These are phyloP conservation scores for Pelargonium cotyledonis DNA, from an alignment of 441 rosid species.

Conservation along the genomic window DNA sequence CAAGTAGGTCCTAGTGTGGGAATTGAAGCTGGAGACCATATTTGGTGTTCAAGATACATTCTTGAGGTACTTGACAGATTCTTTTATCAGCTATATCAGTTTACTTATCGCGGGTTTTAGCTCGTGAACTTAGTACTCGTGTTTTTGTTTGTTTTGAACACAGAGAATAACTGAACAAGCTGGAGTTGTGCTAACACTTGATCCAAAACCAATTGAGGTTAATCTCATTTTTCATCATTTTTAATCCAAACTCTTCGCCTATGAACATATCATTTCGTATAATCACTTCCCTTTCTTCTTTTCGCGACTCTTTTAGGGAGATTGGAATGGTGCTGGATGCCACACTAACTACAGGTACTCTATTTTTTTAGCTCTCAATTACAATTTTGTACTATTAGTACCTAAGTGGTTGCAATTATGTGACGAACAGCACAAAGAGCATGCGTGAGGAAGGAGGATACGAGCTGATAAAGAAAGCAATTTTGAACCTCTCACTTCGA, in stretches of 20 bases:
- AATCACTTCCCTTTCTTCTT: slow-evolving; percentile 6
- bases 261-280: too few relatives aligned
- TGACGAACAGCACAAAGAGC: slow-evolving; percentile 62
- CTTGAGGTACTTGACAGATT: slow-evolving; percentile 54
- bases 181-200: slow-evolving; percentile 84
- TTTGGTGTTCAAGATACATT: slow-evolving; percentile 91
- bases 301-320: slow-evolving; percentile 48
- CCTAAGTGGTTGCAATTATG: background rate
- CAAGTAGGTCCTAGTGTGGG: slow-evolving; percentile 99
- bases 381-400: background rate
- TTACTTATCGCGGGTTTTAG: background rate
- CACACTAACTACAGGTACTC: slow-evolving; percentile 83
- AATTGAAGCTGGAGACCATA: slow-evolving; percentile 88
- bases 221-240: background rate
- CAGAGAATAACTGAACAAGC: slow-evolving; percentile 98
- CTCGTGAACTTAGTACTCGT: background rate
- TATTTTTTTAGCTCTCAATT: background rate
- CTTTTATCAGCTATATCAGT: background rate
- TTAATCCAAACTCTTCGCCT: background rate
- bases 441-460: slow-evolving; percentile 95
- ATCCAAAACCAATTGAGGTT: slow-evolving; percentile 89
- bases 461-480: slow-evolving; percentile 83
- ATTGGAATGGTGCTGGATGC: slow-evolving; percentile 99
- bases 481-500: slow-evolving; percentile 81
- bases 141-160: background rate